Base-by-base conservation (phyloP, 2,329 filamentous ascomycete genomes). In the Ophiognomonia clavigignenti-juglandacearum region DNA sequence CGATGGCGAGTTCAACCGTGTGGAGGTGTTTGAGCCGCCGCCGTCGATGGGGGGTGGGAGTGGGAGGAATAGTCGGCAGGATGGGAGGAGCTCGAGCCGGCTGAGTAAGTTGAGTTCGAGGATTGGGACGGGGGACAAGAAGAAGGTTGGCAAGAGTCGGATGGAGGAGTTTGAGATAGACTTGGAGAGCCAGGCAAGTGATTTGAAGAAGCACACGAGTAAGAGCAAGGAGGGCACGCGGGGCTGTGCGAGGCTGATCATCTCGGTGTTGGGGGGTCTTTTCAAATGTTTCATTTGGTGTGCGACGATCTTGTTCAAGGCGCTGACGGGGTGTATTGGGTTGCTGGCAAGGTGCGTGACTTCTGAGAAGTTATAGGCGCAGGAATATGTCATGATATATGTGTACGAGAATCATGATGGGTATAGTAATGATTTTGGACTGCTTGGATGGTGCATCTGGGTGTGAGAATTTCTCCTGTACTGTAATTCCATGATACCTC, bases 141-240 rank as follows among this genome's bases (percentile, higher is more conserved):
- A 51, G 51, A 55, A 51, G 45, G 39, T 41, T 45, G 49, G 39
- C 6, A 54, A 39, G 45, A 61, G 61, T 29, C 71, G 69, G 53
- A 70, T 78, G 58, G 76, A 82, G 54, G 72, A 76, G 55, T 76
- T 83, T 48, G 81, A 79, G 60, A 64, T 83, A 31, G 81, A 85
- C 54, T 61, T 85, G 5, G 81, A 83, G 63, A 84, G 80, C 58
- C 81, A 84, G 62, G 66, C 69, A 6, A 72, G 69, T 44, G 75
- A 71, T 53, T 56, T 71, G 14, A 63, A 64, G 42, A 66, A 74
- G 57, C 62, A 72, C 57, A 58, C 66, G 53, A 59, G 63, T 10
- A 65, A 69, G 5, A 63, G 67, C 27, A 64, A 69, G 38, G 71
- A 78, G 23, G 73, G 75, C 59, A 55, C 78, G 56, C 78, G 76